phyloP scores from a whole-genome alignment of 108 stramenopile genomes.

The Cyclostephanos tholiformis region DNA sequence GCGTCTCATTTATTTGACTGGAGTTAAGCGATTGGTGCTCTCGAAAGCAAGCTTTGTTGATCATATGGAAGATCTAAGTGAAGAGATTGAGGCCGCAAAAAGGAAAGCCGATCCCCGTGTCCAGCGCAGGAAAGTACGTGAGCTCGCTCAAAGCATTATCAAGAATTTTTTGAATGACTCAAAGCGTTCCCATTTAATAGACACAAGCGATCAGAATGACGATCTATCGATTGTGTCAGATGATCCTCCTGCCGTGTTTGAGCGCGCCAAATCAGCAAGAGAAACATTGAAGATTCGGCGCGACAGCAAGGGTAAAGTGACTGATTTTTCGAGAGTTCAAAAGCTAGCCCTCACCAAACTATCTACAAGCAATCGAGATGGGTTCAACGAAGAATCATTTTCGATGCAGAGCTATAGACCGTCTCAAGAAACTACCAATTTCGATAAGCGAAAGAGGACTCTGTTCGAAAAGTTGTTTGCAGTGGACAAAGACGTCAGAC shows the following conservation, averaged over 20 bases:
- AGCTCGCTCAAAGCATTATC: conserved; percentile 69
- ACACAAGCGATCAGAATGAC: conserved; percentile 22
- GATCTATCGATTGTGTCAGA: conserved; percentile 57
- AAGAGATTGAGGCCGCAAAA: conserved; percentile 20
- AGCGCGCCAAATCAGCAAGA: conserved; percentile 65
- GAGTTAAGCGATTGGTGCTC: conserved; percentile 24
- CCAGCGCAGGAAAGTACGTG: conserved; percentile 64
- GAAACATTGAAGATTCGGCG: conserved; percentile 49
- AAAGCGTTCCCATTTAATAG: conserved; percentile 6
- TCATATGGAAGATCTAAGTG: conserved; percentile 32
- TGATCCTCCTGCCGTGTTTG: conserved; percentile 74
- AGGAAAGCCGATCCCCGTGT: conserved; percentile 40
- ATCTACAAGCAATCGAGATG: conserved; percentile 41
- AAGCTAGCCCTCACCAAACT: conserved; percentile 56
- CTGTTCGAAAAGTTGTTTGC: conserved; percentile 79
- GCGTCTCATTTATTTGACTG: conserved; percentile 32
- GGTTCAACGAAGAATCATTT: conserved; percentile 78
- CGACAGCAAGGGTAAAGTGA: conserved; percentile 22
- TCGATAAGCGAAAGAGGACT: conserved; percentile 71
- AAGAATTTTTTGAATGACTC: conserved; percentile 51
- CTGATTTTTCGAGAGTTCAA: conserved; percentile 42
- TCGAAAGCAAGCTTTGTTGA: conserved; percentile 26
- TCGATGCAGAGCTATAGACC: conserved; percentile 77
- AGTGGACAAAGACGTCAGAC: conserved; percentile 75
- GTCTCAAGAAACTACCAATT: conserved; percentile 45